Conservation (phyloP, 352 stramenopile species). For the Phytophthora agathidicida region DNA sequence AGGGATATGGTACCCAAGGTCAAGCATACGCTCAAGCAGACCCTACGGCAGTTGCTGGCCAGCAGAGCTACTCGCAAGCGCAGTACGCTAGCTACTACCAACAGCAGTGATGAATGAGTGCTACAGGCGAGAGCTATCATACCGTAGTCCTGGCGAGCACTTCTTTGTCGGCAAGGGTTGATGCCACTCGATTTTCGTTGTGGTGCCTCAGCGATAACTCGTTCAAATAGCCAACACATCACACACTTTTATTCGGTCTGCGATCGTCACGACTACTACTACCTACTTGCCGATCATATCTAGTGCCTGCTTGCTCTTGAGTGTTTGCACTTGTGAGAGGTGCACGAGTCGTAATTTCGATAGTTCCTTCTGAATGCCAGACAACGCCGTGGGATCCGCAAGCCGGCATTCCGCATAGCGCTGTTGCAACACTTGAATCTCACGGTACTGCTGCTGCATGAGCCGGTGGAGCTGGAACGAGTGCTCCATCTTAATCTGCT, state of each 20-base stretch:
- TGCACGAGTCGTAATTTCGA: slow-evolving; percentile 87
- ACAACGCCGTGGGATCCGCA: slow-evolving; percentile 72
- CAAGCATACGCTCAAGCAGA: slow-evolving; percentile 56
- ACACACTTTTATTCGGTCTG: slow-evolving; percentile 2
- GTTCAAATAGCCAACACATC: slow-evolving; percentile 10
- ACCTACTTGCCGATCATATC: slow-evolving; percentile 71
- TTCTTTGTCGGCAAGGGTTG: no score
- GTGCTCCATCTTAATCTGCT: slow-evolving; percentile 87
- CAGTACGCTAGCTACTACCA: slow-evolving; percentile 80
- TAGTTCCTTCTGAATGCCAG: slow-evolving; percentile 83
- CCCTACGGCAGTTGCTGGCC: slow-evolving; percentile 23
- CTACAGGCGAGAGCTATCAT: no score
- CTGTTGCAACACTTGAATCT: slow-evolving; percentile 88
- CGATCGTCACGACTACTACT: slow-evolving; percentile 2
- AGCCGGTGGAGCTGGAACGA: slow-evolving; percentile 86
- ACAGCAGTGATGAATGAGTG: slow-evolving; percentile 32
- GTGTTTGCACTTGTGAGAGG: slow-evolving; percentile 83
- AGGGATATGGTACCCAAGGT: slow-evolving; percentile 62
- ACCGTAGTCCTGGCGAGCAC: no score
- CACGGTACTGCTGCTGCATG: slow-evolving; percentile 89
- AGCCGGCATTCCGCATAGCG: slow-evolving; percentile 82
- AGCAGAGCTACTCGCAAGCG: slow-evolving; percentile 53
- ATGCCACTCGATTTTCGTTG: no score
- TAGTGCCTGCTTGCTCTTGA: slow-evolving; percentile 86
- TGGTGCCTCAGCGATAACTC: no score